A percentile compares a stretch with the other conserved stretches of the same genome.
Evolutionary conservation across 139 green algal genomes (phyloP).

Genomic region (Microglena sp.): DNA sequence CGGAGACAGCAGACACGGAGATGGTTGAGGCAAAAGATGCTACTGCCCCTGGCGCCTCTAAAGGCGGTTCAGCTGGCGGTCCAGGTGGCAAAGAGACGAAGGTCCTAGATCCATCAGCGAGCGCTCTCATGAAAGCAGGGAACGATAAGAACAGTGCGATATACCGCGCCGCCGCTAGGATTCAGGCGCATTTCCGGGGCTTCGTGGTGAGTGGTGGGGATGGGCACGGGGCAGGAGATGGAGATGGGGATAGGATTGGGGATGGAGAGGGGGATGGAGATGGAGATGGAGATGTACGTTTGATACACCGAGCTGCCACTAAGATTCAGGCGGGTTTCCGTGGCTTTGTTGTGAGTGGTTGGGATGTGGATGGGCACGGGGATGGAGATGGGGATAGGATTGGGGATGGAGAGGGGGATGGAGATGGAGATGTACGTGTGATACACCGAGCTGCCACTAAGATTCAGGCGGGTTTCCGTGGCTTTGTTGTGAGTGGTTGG

Average conservation of each 20-base stretch:
- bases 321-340: not conserved
- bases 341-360: not conserved
- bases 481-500: no score
- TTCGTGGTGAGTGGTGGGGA: conserved; percentile 44
- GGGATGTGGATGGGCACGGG: not conserved
- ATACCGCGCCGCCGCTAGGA: conserved; percentile 55
- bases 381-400: not conserved
- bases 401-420: not conserved
- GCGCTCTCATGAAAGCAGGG: not conserved
- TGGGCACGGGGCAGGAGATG: no score
- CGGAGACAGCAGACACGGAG: conserved; percentile 5
- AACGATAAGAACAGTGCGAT: conserved; percentile 20
- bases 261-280: no score
- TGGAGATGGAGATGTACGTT: no score
- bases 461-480: no score
- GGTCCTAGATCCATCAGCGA: not conserved
- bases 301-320: no score
- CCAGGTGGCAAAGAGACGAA: not conserved
- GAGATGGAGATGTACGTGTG: no score
- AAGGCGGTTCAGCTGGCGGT: not conserved
- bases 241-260: no score
- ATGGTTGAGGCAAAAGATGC: conserved; percentile 5
- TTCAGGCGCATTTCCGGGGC: conserved; percentile 73
- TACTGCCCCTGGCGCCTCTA: not conserved
- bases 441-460: no score